Percentiles rank a stretch among this genome's conserved stretches.
Evolutionary conservation across 352 stramenopile genomes (phyloP).

Genomic region (Globisporangium ultimum): DNA sequence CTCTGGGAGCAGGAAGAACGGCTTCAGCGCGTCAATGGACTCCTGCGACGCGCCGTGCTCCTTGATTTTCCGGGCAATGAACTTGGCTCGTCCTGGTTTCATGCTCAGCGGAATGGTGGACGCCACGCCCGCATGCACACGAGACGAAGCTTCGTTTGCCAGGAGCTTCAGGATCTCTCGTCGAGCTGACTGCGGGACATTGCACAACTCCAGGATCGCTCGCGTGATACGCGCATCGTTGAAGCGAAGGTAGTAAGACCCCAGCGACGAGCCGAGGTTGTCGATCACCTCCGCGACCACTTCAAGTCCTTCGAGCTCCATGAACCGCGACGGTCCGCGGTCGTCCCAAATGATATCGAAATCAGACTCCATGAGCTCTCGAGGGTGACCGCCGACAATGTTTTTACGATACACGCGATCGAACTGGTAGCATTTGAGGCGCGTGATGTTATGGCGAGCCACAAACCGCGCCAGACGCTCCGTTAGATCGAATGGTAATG

Average conservation of each 20-base stretch:
- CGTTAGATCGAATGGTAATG: slow-evolving; percentile 80
- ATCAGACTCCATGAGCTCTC: slow-evolving; percentile 77
- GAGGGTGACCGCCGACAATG: slow-evolving; percentile 67
- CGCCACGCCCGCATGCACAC: slow-evolving; percentile 54
- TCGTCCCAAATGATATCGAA: slow-evolving; percentile 88
- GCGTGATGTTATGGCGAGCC: slow-evolving; percentile 72
- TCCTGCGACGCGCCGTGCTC: slow-evolving; percentile 48
- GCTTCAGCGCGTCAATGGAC: slow-evolving; percentile 53
- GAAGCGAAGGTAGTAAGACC: slow-evolving; percentile 75
- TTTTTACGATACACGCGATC: slow-evolving; percentile 81
- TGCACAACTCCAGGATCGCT: slow-evolving; percentile 68
- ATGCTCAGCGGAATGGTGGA: slow-evolving; percentile 57
- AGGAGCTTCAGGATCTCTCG: slow-evolving; percentile 76
- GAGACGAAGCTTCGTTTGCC: slow-evolving; percentile 69
- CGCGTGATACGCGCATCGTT: slow-evolving; percentile 74
- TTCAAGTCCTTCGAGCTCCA: slow-evolving; percentile 76
- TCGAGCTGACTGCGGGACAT: slow-evolving; percentile 41
- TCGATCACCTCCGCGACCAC: slow-evolving; percentile 77
- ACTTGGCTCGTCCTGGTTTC: slow-evolving; percentile 71
- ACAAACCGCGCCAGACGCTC: slow-evolving; percentile 81
- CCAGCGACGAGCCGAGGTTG: slow-evolving; percentile 48
- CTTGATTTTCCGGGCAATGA: slow-evolving; percentile 66
- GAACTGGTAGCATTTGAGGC: slow-evolving; percentile 85
- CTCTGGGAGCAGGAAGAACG: slow-evolving; percentile 75
- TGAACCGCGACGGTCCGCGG: slow-evolving; percentile 47